Evolutionary conservation across 2,329 filamentous ascomycete genomes (phyloP).

Genomic region (Drechmeria coniospora): DNA sequence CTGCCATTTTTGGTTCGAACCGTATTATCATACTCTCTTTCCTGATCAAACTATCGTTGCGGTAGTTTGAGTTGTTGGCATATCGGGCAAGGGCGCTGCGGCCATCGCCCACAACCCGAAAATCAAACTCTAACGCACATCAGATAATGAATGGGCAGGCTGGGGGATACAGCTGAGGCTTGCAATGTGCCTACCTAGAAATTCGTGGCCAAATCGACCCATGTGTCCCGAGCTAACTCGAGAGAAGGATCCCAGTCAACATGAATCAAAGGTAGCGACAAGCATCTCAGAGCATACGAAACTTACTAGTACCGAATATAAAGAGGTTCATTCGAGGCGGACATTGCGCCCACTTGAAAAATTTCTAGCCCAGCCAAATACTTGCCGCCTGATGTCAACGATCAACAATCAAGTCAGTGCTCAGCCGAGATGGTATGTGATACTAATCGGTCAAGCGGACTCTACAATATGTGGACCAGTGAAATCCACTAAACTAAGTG

Average conservation of each 20-base stretch:
- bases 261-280: not conserved
- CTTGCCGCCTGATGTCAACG: too few relatives aligned
- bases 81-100: conserved; percentile 88
- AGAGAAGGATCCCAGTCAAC: too few relatives aligned
- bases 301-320: conserved; percentile 95
- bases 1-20: not conserved
- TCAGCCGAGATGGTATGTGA: too few relatives aligned
- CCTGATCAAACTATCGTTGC: conserved; percentile 93
- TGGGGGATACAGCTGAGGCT: not conserved
- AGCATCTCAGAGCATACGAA: conserved; percentile 4
- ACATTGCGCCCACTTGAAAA: conserved; percentile 29
- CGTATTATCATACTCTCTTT: conserved; percentile 81
- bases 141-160: not conserved
- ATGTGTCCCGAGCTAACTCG: conserved; percentile 76
- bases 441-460: too few relatives aligned
- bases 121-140: conserved; percentile 70
- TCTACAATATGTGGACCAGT: too few relatives aligned
- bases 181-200: conserved; percentile 49
- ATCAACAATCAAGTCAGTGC: too few relatives aligned
- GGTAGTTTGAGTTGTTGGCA: conserved; percentile 98
- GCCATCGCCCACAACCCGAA: conserved; percentile 81
- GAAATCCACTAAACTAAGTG: too few relatives aligned
- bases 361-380: too few relatives aligned
- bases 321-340: conserved; percentile 64
- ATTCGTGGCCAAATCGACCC: conserved; percentile 95